Evolutionary conservation across 225 moss, liverwort and hornwort species (phyloP).

Genomic region (Pleurozium schreberi): DNA sequence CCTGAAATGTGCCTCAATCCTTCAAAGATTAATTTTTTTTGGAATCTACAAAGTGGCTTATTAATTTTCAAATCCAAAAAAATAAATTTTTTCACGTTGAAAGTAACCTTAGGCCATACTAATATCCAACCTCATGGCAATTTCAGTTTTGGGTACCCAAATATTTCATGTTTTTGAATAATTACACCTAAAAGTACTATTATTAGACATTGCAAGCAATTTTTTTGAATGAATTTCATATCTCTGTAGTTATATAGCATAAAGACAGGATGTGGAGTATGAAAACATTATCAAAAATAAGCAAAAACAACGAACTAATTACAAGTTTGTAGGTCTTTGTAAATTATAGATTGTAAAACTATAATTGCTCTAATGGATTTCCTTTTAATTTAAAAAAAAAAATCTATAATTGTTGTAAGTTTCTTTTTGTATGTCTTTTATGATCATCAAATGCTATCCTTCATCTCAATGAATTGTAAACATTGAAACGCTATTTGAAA

Average conservation of each 20-base stretch:
- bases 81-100: rapidly evolving
- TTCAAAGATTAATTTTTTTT: not conserved
- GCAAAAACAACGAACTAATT: not conserved
- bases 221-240: not conserved
- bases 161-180: not conserved
- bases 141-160: not conserved
- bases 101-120: not conserved
- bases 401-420: too few species aligned
- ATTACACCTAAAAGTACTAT: not conserved
- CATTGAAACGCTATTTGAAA: rapidly evolving
- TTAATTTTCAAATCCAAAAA: not conserved
- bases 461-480: too few species aligned
- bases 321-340: too few species aligned
- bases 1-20: not conserved
- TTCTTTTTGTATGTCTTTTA: too few species aligned
- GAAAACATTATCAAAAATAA: not conserved
- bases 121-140: not conserved
- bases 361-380: too few species aligned
- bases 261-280: not conserved
- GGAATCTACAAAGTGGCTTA: not conserved
- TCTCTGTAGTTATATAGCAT: not conserved
- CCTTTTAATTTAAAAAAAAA: too few species aligned
- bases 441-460: too few species aligned
- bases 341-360: too few species aligned
- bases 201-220: too few species aligned